Evolutionary conservation across 805 yeast genomes (phyloP).

Genomic region (Groenewaldozyma salmanticensis): DNA sequence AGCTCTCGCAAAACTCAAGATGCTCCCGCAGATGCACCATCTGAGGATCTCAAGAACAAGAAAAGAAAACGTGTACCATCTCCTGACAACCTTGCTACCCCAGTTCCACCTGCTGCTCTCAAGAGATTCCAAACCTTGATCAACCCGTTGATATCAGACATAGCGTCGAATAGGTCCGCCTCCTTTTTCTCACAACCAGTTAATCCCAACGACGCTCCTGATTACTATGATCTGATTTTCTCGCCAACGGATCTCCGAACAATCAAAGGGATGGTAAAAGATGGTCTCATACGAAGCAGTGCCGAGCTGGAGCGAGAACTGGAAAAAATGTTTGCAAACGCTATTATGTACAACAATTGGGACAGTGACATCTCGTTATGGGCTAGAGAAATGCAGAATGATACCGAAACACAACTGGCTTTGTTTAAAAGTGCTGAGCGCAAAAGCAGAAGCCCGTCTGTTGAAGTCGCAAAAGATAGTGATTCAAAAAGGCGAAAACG

Average conservation of each 20-base stretch:
- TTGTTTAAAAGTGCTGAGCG: constrained; percentile 47
- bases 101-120: no score
- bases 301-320: constrained; percentile 57
- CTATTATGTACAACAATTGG: constrained; percentile 69
- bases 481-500: constrained; percentile 13
- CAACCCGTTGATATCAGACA: constrained; percentile 49
- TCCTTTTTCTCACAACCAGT: constrained; percentile 69
- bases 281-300: constrained; percentile 41
- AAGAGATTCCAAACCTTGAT: constrained; percentile 56
- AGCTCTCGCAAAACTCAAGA: constrained; percentile 5
- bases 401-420: constrained; percentile 40
- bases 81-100: no score
- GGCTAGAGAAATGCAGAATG: constrained; percentile 63
- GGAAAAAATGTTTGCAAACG: constrained; percentile 72
- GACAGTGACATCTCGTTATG: constrained; percentile 52
- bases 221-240: constrained; percentile 51
- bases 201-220: constrained; percentile 54
- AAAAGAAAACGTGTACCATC: constrained; percentile 15
- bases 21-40: constrained; percentile 5
- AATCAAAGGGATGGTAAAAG: constrained; percentile 47
- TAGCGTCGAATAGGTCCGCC: constrained; percentile 62
- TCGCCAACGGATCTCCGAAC: constrained; percentile 62
- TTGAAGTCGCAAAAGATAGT: constrained; percentile 9
- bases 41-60: constrained; percentile 2
- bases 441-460: constrained; percentile 13